Percentiles rank a stretch among this genome's conserved stretches.
These are phyloP conservation scores for Phytophthora pseudosyringae DNA, from an alignment of 352 stramenopile species.

Conservation along the genomic window DNA sequence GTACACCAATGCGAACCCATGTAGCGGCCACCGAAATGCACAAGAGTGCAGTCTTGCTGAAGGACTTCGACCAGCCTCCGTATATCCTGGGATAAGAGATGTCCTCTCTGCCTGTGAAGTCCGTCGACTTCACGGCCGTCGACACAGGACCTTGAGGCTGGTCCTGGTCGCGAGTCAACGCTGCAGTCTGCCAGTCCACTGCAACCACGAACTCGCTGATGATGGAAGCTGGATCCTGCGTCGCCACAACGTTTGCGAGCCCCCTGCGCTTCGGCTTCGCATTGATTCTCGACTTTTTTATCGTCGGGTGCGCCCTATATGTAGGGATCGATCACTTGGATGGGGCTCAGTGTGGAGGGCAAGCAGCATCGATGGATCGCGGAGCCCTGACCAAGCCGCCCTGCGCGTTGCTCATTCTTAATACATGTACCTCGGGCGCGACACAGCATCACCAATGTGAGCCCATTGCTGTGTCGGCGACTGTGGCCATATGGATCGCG, in stretches of 20 bases:
- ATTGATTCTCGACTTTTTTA: slow-evolving; percentile 17
- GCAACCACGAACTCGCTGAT: slow-evolving; percentile 5
- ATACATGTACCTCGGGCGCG: not conserved
- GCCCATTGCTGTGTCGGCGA: slow-evolving; percentile 6
- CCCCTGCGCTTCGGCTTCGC: slow-evolving; percentile 5
- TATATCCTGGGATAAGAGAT: not conserved
- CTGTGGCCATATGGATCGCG: slow-evolving; percentile 23
- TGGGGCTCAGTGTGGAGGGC: slow-evolving; percentile 11
- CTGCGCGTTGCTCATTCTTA: slow-evolving; percentile 14
- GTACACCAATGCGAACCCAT: not conserved
- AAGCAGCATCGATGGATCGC: slow-evolving; percentile 6
- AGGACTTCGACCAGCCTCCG: not conserved
- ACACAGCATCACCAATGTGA: slow-evolving; percentile 7
- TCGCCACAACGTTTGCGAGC: slow-evolving; percentile 3
- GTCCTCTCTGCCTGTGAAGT: not conserved
- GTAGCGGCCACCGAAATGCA: not conserved
- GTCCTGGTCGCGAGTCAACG: not conserved
- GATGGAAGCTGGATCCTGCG: slow-evolving; percentile 15
- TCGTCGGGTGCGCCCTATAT: slow-evolving; percentile 12
- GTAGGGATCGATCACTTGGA: slow-evolving; percentile 21
- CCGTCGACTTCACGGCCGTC: no score
- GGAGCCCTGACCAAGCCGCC: not conserved
- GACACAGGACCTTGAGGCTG: not conserved
- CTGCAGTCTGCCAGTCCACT: not conserved
- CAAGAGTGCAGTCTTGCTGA: no score